Base-by-base conservation (phyloP, 139 green algal genomes). In the Tetradesmus obliquus region DNA sequence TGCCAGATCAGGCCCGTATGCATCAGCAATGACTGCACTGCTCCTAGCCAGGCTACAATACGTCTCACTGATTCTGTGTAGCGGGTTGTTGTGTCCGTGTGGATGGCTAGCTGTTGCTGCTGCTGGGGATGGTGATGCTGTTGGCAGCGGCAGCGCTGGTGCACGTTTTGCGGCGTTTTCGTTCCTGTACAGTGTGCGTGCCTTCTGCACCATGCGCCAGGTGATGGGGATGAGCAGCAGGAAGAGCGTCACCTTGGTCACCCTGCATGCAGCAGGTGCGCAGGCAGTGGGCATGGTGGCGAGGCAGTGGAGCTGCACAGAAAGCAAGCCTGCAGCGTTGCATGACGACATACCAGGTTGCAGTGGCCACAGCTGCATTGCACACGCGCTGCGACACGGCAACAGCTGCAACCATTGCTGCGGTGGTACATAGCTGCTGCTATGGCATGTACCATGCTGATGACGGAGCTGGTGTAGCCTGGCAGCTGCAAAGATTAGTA, bases 101-200 rank as follows among this genome's bases (percentile, higher is more conserved):
- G 32, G 32, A 45, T 45, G 32, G 32, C 32, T 45, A 45, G 32
- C 32, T 45, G 32, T 45, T 45, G 32, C 32, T 45, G 32, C 74
- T 10, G 17, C 74, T 24, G 74, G 17, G 7, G 74, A 7, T 32
- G 74, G 17, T 20, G 10, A 15, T 24, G 74, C 74, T 20, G 12
- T 32, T 7, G 10, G 17, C 19, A 51, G 10, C 19, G 74, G 17
- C 7, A 45, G 32, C 32, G 79, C 79, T 22, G 94, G 91, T 1
- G 80, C 85, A 69, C 89, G 45, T 81, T 91, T 57, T 32, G 71
- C 93, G 2, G 86, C 88, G 13, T 32, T 79, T 51, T 66, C 82
- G 20, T 22, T 58, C 54, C 57, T 81, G 53, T 93, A 71, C 62
- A 93, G 55, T 54, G 84, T 32, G 60, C 55, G 12, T 5, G 89